A percentile compares a stretch with the other conserved stretches of the same genome.
Evolutionary conservation across 495 filamentous ascomycete genomes (phyloP).

Genomic region (Lasiosphaeria hispida): DNA sequence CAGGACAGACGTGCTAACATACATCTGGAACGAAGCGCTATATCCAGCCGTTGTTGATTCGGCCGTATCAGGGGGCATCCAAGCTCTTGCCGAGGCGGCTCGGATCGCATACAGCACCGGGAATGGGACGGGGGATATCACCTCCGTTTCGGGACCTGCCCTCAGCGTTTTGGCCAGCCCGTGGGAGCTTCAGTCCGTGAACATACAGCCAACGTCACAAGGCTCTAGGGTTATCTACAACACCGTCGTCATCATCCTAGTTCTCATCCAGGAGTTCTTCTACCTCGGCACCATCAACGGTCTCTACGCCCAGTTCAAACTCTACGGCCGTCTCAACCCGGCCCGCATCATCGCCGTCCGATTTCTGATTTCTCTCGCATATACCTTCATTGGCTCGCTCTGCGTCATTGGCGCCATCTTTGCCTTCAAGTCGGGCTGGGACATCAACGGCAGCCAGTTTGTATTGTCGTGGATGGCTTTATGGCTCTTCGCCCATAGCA

Average conservation of each 20-base stretch:
- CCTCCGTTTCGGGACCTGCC: slow-evolving; percentile 30
- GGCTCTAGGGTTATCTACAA: slow-evolving; percentile 53
- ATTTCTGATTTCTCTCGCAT: slow-evolving; percentile 36
- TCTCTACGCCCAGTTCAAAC: slow-evolving; percentile 43
- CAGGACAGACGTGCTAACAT: slow-evolving; percentile 35
- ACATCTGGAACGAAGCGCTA: slow-evolving; percentile 53
- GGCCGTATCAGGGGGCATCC: slow-evolving; percentile 27
- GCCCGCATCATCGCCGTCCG: slow-evolving; percentile 45
- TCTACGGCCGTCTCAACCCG: slow-evolving; percentile 38
- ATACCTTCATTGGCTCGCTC: slow-evolving; percentile 47
- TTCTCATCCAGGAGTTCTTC: slow-evolving; percentile 56
- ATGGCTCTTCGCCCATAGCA: slow-evolving; percentile 53
- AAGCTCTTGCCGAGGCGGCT: slow-evolving; percentile 35
- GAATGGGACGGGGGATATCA: slow-evolving; percentile 32
- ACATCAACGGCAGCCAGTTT: slow-evolving; percentile 47
- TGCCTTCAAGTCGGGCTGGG: slow-evolving; percentile 50
- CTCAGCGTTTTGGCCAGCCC: slow-evolving; percentile 42
- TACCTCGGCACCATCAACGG: slow-evolving; percentile 44
- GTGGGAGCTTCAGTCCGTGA: slow-evolving; percentile 36
- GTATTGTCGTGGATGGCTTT: slow-evolving; percentile 45
- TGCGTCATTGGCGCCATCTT: slow-evolving; percentile 48
- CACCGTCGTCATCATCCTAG: slow-evolving; percentile 47
- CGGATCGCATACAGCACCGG: slow-evolving; percentile 32
- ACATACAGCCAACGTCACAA: slow-evolving; percentile 49
- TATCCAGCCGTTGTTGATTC: slow-evolving; percentile 47